A percentile compares a stretch with the other conserved stretches of the same genome.
Evolutionary conservation across 2,329 filamentous ascomycete species (phyloP).

Genomic region (Phialocephala subalpina): DNA sequence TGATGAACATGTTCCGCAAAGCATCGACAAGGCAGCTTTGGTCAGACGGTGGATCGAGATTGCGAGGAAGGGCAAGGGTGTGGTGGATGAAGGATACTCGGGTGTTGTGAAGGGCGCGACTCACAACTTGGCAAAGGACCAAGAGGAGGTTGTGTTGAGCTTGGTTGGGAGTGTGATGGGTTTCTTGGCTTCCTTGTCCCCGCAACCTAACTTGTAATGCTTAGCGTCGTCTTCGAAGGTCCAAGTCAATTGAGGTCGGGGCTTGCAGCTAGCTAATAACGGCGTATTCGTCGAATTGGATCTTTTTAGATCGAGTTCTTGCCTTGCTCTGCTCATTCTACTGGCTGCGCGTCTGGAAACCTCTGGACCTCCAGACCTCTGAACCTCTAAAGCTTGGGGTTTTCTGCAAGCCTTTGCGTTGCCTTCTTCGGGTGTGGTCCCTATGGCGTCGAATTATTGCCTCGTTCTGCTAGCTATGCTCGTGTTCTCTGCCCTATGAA

Average conservation of each 20-base stretch:
- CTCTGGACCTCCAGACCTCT: too few relatives aligned
- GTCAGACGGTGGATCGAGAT: constrained; percentile 57
- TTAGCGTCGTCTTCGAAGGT: background rate
- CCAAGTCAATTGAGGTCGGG: background rate
- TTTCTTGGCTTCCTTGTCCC: constrained; percentile 50
- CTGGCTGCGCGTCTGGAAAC: too few relatives aligned
- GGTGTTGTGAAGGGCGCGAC: constrained; percentile 57
- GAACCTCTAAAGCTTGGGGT: too few relatives aligned
- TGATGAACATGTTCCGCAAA: constrained; percentile 58
- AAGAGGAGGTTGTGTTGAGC: constrained; percentile 54
- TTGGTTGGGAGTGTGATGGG: constrained; percentile 57
- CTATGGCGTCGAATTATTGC: too few relatives aligned
- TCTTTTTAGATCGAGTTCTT: too few relatives aligned
- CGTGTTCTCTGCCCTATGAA: too few relatives aligned
- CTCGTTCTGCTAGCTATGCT: too few relatives aligned
- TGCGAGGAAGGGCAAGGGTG: constrained; percentile 52
- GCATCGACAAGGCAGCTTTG: constrained; percentile 56
- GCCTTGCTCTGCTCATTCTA: too few relatives aligned
- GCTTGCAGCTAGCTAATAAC: too few relatives aligned
- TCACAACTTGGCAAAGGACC: constrained; percentile 58
- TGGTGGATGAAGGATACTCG: constrained; percentile 56
- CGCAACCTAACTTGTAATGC: constrained; percentile 20
- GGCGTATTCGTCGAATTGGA: background rate
- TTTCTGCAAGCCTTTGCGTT: too few relatives aligned
- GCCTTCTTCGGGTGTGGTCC: too few relatives aligned